phyloP scores from a whole-genome alignment of 345 rosid species.

The Gynandropsis gynandra region DNA sequence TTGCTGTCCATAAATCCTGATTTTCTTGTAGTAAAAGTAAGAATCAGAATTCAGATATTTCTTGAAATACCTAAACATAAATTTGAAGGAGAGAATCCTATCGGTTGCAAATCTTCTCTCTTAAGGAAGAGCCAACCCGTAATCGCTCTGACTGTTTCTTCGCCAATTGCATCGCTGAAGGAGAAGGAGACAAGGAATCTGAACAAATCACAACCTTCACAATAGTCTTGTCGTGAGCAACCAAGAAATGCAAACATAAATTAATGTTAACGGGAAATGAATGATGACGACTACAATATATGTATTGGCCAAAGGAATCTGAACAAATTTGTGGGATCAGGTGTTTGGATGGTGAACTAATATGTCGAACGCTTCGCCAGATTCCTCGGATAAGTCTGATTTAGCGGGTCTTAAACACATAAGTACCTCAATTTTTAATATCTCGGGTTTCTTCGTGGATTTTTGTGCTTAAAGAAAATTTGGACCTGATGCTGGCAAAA shows the following conservation, averaged over 20 bases:
- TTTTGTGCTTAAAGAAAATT: conserved; percentile 19
- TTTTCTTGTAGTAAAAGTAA: too few relatives aligned
- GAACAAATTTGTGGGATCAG: background rate
- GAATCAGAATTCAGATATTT: background rate
- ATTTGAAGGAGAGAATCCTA: conserved; percentile 22
- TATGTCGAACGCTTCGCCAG: conserved; percentile 22
- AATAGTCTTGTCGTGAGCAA: too few relatives aligned
- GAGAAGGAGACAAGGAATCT: too few relatives aligned
- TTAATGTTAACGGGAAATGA: too few relatives aligned
- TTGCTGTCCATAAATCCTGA: too few relatives aligned
- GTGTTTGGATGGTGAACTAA: background rate
- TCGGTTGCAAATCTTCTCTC: conserved; percentile 88
- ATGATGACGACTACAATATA: too few relatives aligned
- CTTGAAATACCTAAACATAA: background rate
- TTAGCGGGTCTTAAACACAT: conserved; percentile 24
- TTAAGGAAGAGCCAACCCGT: conserved; percentile 69
- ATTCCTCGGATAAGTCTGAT: conserved; percentile 7
- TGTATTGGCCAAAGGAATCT: too few relatives aligned
- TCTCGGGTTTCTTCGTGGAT: conserved; percentile 33
- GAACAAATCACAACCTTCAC: too few relatives aligned
- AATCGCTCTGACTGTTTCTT: conserved; percentile 57
- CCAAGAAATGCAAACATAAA: too few relatives aligned
- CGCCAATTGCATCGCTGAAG: conserved; percentile 63
- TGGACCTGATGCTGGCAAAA: conserved; percentile 35
- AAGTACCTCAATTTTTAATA: conserved; percentile 31